Conservation (phyloP, 108 stramenopile genomes). For the Craspedostauros australis region DNA sequence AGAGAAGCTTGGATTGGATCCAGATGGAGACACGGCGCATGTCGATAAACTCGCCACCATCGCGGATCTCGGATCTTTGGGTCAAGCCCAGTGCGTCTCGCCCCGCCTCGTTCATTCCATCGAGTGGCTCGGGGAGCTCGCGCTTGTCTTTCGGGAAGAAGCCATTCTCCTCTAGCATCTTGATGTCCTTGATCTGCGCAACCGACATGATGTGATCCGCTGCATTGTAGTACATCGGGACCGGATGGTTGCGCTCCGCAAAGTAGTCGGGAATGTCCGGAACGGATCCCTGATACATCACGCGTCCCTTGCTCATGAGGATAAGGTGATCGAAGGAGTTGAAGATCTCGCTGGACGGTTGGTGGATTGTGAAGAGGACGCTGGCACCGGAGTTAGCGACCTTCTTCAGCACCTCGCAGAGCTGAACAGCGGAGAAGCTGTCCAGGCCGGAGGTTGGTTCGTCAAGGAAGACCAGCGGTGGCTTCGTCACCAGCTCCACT, state of each 20-base stretch:
- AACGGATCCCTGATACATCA: slow-evolving; percentile 32
- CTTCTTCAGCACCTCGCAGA: slow-evolving; percentile 44
- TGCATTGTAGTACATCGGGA: slow-evolving; percentile 57
- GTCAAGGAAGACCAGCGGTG: slow-evolving; percentile 54
- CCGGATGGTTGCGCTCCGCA: slow-evolving; percentile 35
- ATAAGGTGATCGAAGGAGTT: slow-evolving; percentile 43
- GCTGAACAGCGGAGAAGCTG: slow-evolving; percentile 37
- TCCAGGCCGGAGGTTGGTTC: slow-evolving; percentile 61
- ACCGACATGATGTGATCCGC: slow-evolving; percentile 65
- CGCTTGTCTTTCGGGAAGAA: slow-evolving; percentile 31
- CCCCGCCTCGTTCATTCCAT: slow-evolving; percentile 20
- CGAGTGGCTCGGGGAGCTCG: neutral
- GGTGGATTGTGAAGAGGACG: slow-evolving; percentile 59
- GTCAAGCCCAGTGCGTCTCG: no score
- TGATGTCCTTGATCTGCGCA: slow-evolving; percentile 31
- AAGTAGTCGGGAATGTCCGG: slow-evolving; percentile 37
- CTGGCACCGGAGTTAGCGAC: slow-evolving; percentile 50
- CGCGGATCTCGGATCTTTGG: no score
- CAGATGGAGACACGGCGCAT: no score
- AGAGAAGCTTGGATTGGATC: slow-evolving; percentile 34
- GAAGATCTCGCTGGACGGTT: slow-evolving; percentile 54
- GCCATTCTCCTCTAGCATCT: slow-evolving; percentile 21
- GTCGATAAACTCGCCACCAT: no score
- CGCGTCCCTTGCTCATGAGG: slow-evolving; percentile 31
- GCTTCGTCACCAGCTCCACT: slow-evolving; percentile 59